These are phyloP conservation scores for Penicillium ochrochloron DNA, from an alignment of 495 filamentous ascomycete species.

Conservation along the genomic window DNA sequence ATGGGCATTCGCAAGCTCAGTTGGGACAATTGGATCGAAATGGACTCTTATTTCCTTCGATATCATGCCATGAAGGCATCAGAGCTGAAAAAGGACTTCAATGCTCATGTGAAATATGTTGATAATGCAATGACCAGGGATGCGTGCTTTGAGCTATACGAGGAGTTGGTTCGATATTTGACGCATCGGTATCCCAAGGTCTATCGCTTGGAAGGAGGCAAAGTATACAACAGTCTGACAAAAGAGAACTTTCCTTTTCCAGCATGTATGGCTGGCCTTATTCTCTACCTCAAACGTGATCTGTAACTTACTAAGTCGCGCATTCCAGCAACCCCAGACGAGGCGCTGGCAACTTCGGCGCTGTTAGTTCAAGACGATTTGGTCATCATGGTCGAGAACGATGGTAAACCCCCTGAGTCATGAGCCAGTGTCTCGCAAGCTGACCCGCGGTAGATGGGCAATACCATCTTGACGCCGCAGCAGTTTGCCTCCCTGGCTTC, in stretches of 20 bases:
- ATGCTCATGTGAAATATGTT: slow-evolving; percentile 27
- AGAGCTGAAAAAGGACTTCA: slow-evolving; percentile 51
- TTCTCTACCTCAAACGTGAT: neutral
- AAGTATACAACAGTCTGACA: slow-evolving; percentile 67
- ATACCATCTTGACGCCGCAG: slow-evolving; percentile 74
- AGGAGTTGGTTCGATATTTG: slow-evolving; percentile 70
- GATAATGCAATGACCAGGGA: slow-evolving; percentile 54
- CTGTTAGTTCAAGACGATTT: slow-evolving; percentile 75
- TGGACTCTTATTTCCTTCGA: slow-evolving; percentile 71
- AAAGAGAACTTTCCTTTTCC: slow-evolving; percentile 66
- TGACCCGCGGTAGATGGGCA: slow-evolving; percentile 52
- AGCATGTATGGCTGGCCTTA: slow-evolving; percentile 54
- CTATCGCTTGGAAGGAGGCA: slow-evolving; percentile 57
- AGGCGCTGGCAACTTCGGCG: slow-evolving; percentile 70
- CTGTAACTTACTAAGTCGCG: neutral
- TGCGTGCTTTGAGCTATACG: slow-evolving; percentile 69
- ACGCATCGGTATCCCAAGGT: slow-evolving; percentile 70
- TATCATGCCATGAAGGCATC: slow-evolving; percentile 68
- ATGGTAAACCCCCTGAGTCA: slow-evolving; percentile 26
- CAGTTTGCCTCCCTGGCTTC: slow-evolving; percentile 73
- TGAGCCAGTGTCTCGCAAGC: neutral
- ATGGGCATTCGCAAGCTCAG: slow-evolving; percentile 76
- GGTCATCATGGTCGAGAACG: slow-evolving; percentile 73
- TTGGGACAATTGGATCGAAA: slow-evolving; percentile 75
- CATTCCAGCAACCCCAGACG: slow-evolving; percentile 17